phyloP scores from a whole-genome alignment of 2,329 filamentous ascomycete genomes.

The Trichoderma sp. region DNA sequence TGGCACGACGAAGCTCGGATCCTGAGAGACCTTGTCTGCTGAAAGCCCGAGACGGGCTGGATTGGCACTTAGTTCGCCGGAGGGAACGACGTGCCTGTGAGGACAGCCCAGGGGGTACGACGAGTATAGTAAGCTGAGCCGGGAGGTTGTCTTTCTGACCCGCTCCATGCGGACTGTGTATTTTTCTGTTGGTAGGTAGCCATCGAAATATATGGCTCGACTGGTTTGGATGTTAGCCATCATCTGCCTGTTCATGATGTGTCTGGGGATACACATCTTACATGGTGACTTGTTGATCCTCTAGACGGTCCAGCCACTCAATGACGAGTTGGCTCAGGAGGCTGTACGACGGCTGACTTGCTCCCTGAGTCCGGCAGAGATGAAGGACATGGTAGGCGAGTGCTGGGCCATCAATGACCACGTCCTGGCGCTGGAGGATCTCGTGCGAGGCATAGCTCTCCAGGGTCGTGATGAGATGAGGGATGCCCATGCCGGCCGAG shows the following conservation, averaged over 20 bases:
- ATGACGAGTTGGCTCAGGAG: slow-evolving; percentile 63
- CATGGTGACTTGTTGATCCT: slow-evolving; percentile 61
- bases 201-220: slow-evolving; percentile 80
- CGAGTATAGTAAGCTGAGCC: slow-evolving; percentile 53
- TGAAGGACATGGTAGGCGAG: slow-evolving; percentile 74
- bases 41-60: slow-evolving; percentile 36
- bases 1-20: slow-evolving; percentile 74
- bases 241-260: background rate
- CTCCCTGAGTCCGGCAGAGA: slow-evolving; percentile 53
- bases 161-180: slow-evolving; percentile 62
- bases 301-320: slow-evolving; percentile 64
- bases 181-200: slow-evolving; percentile 72
- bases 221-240: slow-evolving; percentile 31
- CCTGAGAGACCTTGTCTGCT: slow-evolving; percentile 43
- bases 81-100: slow-evolving; percentile 30
- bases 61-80: slow-evolving; percentile 28
- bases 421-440: slow-evolving; percentile 45
- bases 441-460: slow-evolving; percentile 53
- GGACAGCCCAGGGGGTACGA: slow-evolving; percentile 37
- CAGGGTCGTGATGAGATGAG: slow-evolving; percentile 56
- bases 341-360: slow-evolving; percentile 63
- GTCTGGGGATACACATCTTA: slow-evolving; percentile 43
- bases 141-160: slow-evolving; percentile 58
- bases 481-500: slow-evolving; percentile 58
- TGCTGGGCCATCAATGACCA: slow-evolving; percentile 75